These are phyloP conservation scores for Lodderomyces metapsilosis DNA, from an alignment of 1,139 yeast species.

Conservation along the genomic window DNA sequence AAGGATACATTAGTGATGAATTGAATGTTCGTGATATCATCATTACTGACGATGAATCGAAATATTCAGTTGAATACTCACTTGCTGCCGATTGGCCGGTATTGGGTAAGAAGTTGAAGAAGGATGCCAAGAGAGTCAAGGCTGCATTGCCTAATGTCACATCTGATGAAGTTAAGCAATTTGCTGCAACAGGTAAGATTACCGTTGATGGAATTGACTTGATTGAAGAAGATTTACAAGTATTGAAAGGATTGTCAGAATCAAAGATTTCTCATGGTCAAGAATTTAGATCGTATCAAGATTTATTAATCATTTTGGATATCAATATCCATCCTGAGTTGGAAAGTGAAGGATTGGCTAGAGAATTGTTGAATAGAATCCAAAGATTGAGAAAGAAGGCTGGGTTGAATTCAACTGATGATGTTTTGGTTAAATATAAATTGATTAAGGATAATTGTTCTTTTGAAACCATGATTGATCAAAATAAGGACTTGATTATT, in stretches of 20 bases:
- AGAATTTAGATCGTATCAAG: constrained; percentile 85
- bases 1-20: constrained; percentile 82
- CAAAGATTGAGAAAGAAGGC: constrained; percentile 97
- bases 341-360: constrained; percentile 90
- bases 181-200: constrained; percentile 69
- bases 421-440: constrained; percentile 81
- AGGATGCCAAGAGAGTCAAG: constrained; percentile 90
- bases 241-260: constrained; percentile 79
- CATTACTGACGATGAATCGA: constrained; percentile 87
- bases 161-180: constrained; percentile 78
- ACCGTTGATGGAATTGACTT: constrained; percentile 88
- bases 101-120: constrained; percentile 93
- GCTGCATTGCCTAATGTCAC: constrained; percentile 83
- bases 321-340: constrained; percentile 84
- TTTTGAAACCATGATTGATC: constrained; percentile 60
- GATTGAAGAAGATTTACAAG: constrained; percentile 84
- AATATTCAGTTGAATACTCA: constrained; percentile 86
- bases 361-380: constrained; percentile 95
- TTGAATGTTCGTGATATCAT: constrained; percentile 86
- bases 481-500: constrained; percentile 65
- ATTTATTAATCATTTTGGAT: constrained; percentile 85
- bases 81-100: constrained; percentile 99
- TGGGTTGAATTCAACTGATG: constrained; percentile 93
- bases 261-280: constrained; percentile 62
- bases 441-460: constrained; percentile 69